Evolutionary conservation across 805 yeast species (phyloP).

Genomic region (Blastobotrys mokoenaii): DNA sequence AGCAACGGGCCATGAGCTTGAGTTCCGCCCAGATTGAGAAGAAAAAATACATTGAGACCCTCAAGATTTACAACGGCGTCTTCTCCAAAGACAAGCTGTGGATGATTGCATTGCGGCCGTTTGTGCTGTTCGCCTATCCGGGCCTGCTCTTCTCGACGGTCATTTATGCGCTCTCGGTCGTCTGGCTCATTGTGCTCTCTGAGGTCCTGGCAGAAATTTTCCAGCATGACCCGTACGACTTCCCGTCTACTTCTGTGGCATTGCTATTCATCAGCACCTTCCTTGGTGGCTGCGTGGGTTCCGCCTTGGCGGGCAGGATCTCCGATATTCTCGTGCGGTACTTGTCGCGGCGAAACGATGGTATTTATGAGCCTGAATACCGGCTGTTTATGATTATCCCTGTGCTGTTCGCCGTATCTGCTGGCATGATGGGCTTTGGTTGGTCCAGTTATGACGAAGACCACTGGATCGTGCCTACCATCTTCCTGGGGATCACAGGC

Average conservation of each 20-base stretch:
- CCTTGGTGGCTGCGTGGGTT: slow-evolving; percentile 50
- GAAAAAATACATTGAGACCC: slow-evolving; percentile 27
- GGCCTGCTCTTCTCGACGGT: slow-evolving; percentile 43
- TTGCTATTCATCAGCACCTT: slow-evolving; percentile 49
- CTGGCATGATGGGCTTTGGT: slow-evolving; percentile 57
- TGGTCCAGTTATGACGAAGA: slow-evolving; percentile 44
- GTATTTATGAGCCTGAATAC: slow-evolving; percentile 57
- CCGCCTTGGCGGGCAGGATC: slow-evolving; percentile 42
- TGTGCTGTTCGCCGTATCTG: slow-evolving; percentile 34
- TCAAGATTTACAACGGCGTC: slow-evolving; percentile 41
- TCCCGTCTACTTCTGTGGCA: slow-evolving; percentile 40
- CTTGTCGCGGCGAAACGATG: slow-evolving; percentile 39
- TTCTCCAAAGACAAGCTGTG: slow-evolving; percentile 44
- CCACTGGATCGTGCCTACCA: slow-evolving; percentile 49
- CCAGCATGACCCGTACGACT: slow-evolving; percentile 37
- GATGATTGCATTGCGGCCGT: slow-evolving; percentile 49
- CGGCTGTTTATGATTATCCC: slow-evolving; percentile 48
- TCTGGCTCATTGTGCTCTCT: slow-evolving; percentile 55
- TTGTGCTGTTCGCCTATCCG: slow-evolving; percentile 42
- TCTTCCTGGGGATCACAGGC: slow-evolving; percentile 47
- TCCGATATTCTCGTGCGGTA: slow-evolving; percentile 42
- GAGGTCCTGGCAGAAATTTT: slow-evolving; percentile 48
- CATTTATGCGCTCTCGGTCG: slow-evolving; percentile 48
- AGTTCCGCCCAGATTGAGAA: slow-evolving; percentile 1
- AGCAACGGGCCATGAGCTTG: background rate